These are phyloP conservation scores for Solanum gracilifrons DNA, from an alignment of 257 asterid genomes.

Conservation along the genomic window DNA sequence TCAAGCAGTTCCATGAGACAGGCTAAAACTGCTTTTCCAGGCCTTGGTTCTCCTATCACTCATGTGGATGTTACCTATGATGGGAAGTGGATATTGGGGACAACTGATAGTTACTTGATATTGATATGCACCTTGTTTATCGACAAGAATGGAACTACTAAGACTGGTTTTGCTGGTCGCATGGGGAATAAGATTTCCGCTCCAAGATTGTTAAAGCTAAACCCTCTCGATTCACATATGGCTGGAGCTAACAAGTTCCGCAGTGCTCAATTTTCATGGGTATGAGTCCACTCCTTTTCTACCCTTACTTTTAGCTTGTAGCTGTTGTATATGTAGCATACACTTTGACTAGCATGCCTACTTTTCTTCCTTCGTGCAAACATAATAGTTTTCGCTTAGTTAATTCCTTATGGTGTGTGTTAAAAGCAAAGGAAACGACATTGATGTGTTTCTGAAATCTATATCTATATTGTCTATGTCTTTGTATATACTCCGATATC, in stretches of 20 bases:
- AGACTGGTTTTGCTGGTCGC: slow-evolving; percentile 86
- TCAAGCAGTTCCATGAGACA: slow-evolving; percentile 80
- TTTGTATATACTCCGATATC: neutral
- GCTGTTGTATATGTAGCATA: neutral
- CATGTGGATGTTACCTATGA: slow-evolving; percentile 95
- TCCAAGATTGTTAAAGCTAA: slow-evolving; percentile 80
- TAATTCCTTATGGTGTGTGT: neutral
- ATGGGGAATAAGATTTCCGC: slow-evolving; percentile 83
- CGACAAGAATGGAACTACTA: slow-evolving; percentile 75
- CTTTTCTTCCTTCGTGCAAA: neutral
- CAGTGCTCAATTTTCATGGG: slow-evolving; percentile 97
- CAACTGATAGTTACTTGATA: slow-evolving; percentile 77
- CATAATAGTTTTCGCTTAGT: neutral
- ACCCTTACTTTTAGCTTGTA: neutral
- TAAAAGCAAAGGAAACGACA: neutral
- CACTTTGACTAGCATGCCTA: neutral
- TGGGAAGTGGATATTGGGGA: slow-evolving; percentile 95
- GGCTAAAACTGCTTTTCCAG: slow-evolving; percentile 97
- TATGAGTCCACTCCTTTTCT: slow-evolving; percentile 29
- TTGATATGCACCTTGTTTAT: slow-evolving; percentile 70
- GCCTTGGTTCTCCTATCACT: slow-evolving; percentile 89
- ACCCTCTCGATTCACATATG: slow-evolving; percentile 70
- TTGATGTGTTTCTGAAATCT: neutral
- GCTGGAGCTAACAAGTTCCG: slow-evolving; percentile 86
- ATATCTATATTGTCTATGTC: neutral